These are phyloP conservation scores for Xylaria multiplex DNA, from an alignment of 2,329 filamentous ascomycete genomes.

Conservation along the genomic window DNA sequence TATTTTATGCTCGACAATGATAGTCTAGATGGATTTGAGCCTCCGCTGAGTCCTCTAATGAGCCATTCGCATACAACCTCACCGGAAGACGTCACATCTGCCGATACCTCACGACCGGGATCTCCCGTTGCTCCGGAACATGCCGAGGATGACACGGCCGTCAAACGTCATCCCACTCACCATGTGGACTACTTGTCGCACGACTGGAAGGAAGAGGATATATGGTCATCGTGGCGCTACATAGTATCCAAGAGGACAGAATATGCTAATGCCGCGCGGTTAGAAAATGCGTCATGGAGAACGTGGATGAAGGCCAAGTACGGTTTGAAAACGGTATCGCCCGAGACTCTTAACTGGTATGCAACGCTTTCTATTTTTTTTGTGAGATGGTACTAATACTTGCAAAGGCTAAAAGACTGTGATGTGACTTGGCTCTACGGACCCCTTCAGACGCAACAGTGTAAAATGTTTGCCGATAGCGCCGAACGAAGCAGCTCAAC, in stretches of 20 bases:
- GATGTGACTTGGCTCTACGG: conserved; percentile 99
- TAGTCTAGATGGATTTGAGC: conserved; percentile 58
- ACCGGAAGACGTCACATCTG: conserved; percentile 63
- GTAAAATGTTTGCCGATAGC: conserved; percentile 61
- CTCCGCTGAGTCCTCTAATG: conserved; percentile 61
- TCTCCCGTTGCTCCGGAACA: conserved; percentile 66
- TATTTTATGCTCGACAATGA: conserved; percentile 54
- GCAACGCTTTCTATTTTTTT: conserved; percentile 47
- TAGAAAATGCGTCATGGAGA: conserved; percentile 97
- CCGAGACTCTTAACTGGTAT: conserved; percentile 93
- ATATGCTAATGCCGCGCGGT: conserved; percentile 80
- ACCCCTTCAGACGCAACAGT: conserved; percentile 79
- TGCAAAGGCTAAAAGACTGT: conserved; percentile 87
- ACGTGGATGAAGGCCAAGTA: conserved; percentile 96
- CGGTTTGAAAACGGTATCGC: conserved; percentile 84
- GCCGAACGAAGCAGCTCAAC: conserved; percentile 55
- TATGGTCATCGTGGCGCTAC: conserved; percentile 97
- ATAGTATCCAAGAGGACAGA: conserved; percentile 82
- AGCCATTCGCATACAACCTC: conserved; percentile 64
- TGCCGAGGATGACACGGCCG: conserved; percentile 81
- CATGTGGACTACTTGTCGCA: conserved; percentile 97
- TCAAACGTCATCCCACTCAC: conserved; percentile 78
- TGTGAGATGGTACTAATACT: conserved; percentile 14
- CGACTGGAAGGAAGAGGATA: conserved; percentile 93
- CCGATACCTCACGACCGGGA: conserved; percentile 64